These are phyloP conservation scores for Mycena rosella DNA, from an alignment of 768 basidiomycete species.

Conservation along the genomic window DNA sequence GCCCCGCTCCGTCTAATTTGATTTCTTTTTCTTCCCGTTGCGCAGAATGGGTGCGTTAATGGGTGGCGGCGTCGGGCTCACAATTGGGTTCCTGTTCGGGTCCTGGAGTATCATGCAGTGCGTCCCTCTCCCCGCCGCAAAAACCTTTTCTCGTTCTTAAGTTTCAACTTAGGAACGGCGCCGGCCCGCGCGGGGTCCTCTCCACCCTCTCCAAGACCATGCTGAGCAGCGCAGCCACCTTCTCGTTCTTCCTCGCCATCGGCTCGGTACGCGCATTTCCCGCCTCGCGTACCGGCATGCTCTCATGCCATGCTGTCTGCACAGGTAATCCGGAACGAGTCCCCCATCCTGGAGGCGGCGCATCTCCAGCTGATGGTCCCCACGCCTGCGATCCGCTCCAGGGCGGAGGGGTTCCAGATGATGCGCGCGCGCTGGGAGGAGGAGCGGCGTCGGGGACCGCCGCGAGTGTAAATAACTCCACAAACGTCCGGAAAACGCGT, in stretches of 20 bases:
- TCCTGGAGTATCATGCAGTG: slow-evolving; percentile 92
- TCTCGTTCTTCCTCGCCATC: slow-evolving; percentile 96
- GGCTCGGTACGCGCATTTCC: slow-evolving; percentile 74
- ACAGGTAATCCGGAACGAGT: slow-evolving; percentile 93
- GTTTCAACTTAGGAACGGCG: slow-evolving; percentile 75
- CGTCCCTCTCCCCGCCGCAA: slow-evolving; percentile 41
- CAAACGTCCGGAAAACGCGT: not conserved
- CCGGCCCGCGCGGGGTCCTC: slow-evolving; percentile 90
- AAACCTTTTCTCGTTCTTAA: slow-evolving; percentile 9
- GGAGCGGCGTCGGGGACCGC: slow-evolving; percentile 56
- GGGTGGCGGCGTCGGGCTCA: slow-evolving; percentile 94
- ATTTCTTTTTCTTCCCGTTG: slow-evolving; percentile 24
- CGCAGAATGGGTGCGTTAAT: slow-evolving; percentile 92
- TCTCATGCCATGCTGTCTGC: slow-evolving; percentile 25
- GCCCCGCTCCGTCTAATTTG: slow-evolving; percentile 20
- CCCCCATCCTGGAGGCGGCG: slow-evolving; percentile 61
- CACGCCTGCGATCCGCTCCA: slow-evolving; percentile 65
- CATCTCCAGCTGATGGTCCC: slow-evolving; percentile 70
- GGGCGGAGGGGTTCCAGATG: slow-evolving; percentile 74
- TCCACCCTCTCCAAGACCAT: slow-evolving; percentile 98
- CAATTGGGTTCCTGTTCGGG: slow-evolving; percentile 98
- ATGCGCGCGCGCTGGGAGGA: slow-evolving; percentile 84
- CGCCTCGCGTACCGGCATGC: slow-evolving; percentile 3
- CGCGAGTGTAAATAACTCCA: not conserved
- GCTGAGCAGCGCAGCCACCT: slow-evolving; percentile 97